Evolutionary conservation across 257 asterid genomes (phyloP).

Genomic region (Euphrasia confusa): DNA sequence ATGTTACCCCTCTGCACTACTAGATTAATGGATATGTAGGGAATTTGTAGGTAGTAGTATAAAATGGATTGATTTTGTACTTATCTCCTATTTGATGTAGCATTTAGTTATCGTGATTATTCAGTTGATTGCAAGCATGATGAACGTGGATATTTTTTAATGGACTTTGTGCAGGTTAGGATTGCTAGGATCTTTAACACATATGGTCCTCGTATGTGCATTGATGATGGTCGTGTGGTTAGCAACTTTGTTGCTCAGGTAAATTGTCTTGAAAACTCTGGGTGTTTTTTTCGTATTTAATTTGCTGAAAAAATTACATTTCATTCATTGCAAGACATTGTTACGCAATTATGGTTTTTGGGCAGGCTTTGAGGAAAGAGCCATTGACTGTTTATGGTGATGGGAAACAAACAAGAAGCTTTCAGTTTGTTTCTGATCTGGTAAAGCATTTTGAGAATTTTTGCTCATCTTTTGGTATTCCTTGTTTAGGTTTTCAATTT

Average conservation of each 20-base stretch:
- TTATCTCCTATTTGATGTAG: slow-evolving; percentile 11
- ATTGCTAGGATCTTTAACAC: slow-evolving; percentile 96
- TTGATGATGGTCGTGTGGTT: slow-evolving; percentile 98
- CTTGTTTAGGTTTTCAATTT: background rate
- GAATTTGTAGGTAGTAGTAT: too few species aligned
- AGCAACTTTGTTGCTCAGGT: slow-evolving; percentile 99
- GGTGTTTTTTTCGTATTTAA: background rate
- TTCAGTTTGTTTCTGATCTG: slow-evolving; percentile 95
- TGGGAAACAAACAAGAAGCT: slow-evolving; percentile 96
- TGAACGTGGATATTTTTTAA: background rate
- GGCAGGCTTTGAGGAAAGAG: slow-evolving; percentile 94
- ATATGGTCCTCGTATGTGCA: slow-evolving; percentile 97
- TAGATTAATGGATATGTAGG: too few species aligned
- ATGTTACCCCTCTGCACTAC: too few species aligned
- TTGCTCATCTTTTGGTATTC: background rate
- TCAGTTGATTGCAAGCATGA: background rate
- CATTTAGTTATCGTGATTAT: background rate
- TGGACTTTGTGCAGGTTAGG: slow-evolving; percentile 53
- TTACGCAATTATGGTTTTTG: background rate
- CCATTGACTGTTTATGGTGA: slow-evolving; percentile 94
- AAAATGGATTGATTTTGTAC: background rate
- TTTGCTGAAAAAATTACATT: background rate
- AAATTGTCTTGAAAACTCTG: background rate
- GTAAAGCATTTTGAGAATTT: slow-evolving; percentile 31
- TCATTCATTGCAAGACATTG: background rate